Conservation (phyloP, 441 rosid species). For the Corymbia citriodora region DNA sequence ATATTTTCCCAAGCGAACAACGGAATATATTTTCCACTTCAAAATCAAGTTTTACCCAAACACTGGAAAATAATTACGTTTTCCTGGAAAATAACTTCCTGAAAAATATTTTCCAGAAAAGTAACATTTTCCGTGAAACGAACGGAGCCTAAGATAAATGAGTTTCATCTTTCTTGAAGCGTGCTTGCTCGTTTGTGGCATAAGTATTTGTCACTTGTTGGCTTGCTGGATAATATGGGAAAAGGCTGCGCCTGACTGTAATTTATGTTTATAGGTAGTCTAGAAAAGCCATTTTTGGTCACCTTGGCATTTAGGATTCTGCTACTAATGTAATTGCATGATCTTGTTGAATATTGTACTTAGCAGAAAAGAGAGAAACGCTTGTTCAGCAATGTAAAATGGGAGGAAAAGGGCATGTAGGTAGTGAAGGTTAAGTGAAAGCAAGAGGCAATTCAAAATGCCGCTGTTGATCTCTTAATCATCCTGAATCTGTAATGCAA, state of each 20-base stretch:
- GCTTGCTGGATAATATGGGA: constrained; percentile 47
- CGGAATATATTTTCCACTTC: too few relatives aligned
- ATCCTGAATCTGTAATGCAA: not conserved
- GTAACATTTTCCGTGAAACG: too few relatives aligned
- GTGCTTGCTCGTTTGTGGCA: not conserved
- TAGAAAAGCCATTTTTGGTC: too few relatives aligned
- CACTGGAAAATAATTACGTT: too few relatives aligned
- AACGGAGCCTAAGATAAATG: constrained; percentile 38
- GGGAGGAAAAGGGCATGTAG: not conserved
- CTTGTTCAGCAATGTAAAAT: not conserved
- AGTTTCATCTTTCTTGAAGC: constrained; percentile 19
- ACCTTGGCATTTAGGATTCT: not conserved
- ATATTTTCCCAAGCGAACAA: too few relatives aligned
- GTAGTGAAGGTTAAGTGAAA: not conserved
- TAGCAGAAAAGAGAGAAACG: not conserved
- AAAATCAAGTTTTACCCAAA: too few relatives aligned
- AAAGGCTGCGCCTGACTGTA: constrained; percentile 18
- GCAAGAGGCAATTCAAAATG: not conserved
- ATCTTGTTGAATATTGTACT: not conserved
- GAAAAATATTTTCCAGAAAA: too few relatives aligned
- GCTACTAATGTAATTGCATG: not conserved
- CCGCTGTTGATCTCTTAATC: not conserved
- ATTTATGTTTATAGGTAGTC: not conserved
- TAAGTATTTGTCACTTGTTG: constrained; percentile 41
- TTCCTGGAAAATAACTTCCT: too few relatives aligned